Conservation (phyloP, 192 early-diverging fungal species). For the Rhizophagus prolifer region DNA sequence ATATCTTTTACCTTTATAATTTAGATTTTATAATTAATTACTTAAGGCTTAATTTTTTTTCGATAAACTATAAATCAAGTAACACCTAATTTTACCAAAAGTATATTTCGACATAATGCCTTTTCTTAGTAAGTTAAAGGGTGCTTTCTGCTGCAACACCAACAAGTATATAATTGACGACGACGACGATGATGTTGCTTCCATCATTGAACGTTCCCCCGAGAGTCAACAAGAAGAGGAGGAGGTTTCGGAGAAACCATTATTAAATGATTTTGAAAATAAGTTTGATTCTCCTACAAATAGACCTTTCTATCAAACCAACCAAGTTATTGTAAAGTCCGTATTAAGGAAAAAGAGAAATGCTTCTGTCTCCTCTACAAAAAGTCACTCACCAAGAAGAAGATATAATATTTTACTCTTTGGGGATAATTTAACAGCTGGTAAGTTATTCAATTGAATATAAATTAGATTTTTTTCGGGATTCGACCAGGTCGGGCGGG, state of each 20-base stretch:
- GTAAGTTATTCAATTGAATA: not conserved
- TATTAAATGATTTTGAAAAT: conserved; percentile 1
- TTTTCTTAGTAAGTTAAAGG: conserved; percentile 23
- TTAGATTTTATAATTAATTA: not conserved
- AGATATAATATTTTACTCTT: conserved; percentile 26
- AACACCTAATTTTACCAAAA: not conserved
- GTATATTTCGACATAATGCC: not conserved
- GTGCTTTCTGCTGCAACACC: not conserved
- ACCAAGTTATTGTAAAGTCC: conserved; percentile 18
- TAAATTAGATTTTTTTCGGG: too few species aligned
- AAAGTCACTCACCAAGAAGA: not conserved
- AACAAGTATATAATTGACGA: conserved; percentile 17
- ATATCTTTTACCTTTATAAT: not conserved
- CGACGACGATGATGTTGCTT: conserved; percentile 25
- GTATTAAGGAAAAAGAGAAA: conserved; percentile 15
- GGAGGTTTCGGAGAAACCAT: conserved; percentile 26
- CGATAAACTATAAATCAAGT: not conserved
- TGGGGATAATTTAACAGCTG: conserved; percentile 29
- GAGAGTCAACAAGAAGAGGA: not conserved
- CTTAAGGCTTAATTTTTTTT: not conserved
- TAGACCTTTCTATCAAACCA: not conserved
- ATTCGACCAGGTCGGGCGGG: too few species aligned
- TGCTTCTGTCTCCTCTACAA: not conserved
- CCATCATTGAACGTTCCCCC: not conserved
- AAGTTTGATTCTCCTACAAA: not conserved